Base-by-base conservation (phyloP, 2,329 filamentous ascomycete genomes). In the Epichloe typhina region DNA sequence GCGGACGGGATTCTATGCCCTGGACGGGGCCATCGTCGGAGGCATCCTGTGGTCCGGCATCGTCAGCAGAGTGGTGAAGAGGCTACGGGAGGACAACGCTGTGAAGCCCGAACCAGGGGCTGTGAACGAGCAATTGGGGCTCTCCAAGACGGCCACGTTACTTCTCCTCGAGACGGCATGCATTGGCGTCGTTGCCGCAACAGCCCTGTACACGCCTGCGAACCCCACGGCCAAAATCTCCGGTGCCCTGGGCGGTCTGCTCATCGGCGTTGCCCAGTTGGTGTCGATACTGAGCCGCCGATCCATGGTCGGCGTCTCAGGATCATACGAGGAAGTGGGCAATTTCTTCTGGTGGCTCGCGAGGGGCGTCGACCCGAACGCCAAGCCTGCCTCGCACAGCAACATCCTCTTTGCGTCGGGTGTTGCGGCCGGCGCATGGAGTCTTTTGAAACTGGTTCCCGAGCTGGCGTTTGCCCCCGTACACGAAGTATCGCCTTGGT, bases 261-360 rank as follows among this genome's bases (percentile, higher is more conserved):
- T 78, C 51, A 77, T 86, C 52, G 79, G 77, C 2, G 59, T 69
- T 1, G 73, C 79, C 0, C 82, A 86, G 62, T 64, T 78, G 7
- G 61, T 75, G 4, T 82, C 79, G 0, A 62, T 84, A 0, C 52
- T 77, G 11, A 58, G 74, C 37, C 74, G 79, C 23, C 69, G 69
- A 21, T 67, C 71, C 40, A 70, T 82, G 52, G 62, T 86, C 3
- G 82, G 82, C 5, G 75, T 81, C 2, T 84, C 81, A 2, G 70
- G 70, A 1, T 75, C 75, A 0, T 85, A 79, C 56, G 79, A 83
- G 58, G 79, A 84, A 57, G 55, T 75, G 5, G 81, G 79, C 8
- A 72, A 73, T 50, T 70, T 73, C 56, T 69, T 82, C 54, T 74
- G 72, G 67, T 70, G 69, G 59, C 41, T 72, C 2, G 48, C 66